phyloP scores from a whole-genome alignment of 1,139 yeast genomes.

The Saccharomyces hybrid region DNA sequence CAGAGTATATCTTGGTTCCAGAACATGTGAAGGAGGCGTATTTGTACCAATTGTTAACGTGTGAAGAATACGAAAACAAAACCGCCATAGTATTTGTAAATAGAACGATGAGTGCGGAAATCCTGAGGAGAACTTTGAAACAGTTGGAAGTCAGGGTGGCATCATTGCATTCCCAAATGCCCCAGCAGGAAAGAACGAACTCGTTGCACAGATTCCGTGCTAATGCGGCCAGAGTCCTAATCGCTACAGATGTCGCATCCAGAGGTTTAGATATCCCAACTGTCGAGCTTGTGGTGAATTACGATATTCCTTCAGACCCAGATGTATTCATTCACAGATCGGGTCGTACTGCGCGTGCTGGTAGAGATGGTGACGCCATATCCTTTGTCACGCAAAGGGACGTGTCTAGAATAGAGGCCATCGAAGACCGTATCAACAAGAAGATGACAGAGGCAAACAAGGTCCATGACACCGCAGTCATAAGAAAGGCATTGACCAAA shows the following conservation, averaged over 20 bases:
- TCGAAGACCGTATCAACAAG: conserved; percentile 74
- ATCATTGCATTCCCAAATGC: conserved; percentile 90
- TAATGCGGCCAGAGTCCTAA: conserved; percentile 82
- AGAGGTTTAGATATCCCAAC: conserved; percentile 96
- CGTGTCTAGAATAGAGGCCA: conserved; percentile 69
- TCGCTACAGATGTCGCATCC: conserved; percentile 94
- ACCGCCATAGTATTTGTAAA: conserved; percentile 86
- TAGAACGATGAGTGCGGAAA: conserved; percentile 83
- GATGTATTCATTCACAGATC: conserved; percentile 95
- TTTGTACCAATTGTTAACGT: conserved; percentile 57
- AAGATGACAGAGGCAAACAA: conserved; percentile 68
- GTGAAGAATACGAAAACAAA: conserved; percentile 53
- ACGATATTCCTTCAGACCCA: conserved; percentile 91
- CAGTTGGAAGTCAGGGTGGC: conserved; percentile 74
- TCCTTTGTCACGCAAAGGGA: conserved; percentile 82
- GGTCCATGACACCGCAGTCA: conserved; percentile 68
- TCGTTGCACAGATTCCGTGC: conserved; percentile 90
- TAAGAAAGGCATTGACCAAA: conserved; percentile 57
- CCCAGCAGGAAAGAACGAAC: conserved; percentile 83
- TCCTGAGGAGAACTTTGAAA: conserved; percentile 66
- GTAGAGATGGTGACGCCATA: conserved; percentile 62
- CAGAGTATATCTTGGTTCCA: conserved; percentile 55
- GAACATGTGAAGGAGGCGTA: conserved; percentile 88
- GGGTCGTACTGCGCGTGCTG: conserved; percentile 99
- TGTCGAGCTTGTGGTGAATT: conserved; percentile 83